These are phyloP conservation scores for Laguncularia racemosa DNA, from an alignment of 345 rosid species.

Conservation along the genomic window DNA sequence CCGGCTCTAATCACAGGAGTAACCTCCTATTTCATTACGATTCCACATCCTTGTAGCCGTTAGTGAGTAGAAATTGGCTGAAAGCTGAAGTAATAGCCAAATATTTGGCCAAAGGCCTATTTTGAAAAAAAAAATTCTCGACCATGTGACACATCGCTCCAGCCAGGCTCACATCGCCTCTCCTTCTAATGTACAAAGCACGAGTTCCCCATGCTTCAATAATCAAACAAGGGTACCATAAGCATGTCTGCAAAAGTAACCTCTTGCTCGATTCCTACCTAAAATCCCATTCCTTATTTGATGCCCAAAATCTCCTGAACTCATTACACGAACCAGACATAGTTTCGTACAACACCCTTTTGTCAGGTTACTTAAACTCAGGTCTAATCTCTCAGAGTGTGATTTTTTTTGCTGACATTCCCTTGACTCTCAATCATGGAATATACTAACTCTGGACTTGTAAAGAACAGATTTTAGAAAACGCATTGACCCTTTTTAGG, in stretches of 20 bases:
- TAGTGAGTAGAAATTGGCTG: too few species aligned
- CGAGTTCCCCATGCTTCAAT: slow-evolving; percentile 5
- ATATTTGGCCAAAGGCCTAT: too few species aligned
- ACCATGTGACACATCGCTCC: too few species aligned
- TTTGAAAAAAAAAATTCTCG: too few species aligned
- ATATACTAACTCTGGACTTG: slow-evolving; percentile 30
- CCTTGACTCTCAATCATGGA: slow-evolving; percentile 34
- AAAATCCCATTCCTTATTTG: slow-evolving; percentile 4
- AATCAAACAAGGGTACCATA: slow-evolving; percentile 2
- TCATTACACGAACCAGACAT: slow-evolving; percentile 3
- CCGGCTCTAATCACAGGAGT: too few species aligned
- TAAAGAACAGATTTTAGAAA: slow-evolving; percentile 14
- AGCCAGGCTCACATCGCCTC: too few species aligned
- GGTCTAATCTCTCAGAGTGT: slow-evolving; percentile 26
- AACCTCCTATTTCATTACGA: too few species aligned
- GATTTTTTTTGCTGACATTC: slow-evolving; percentile 19
- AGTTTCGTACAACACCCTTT: slow-evolving; percentile 34
- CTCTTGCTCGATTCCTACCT: slow-evolving; percentile 7
- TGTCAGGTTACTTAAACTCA: slow-evolving; percentile 26
- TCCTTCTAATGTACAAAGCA: slow-evolving; percentile 8
- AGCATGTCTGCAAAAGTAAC: slow-evolving; percentile 6
- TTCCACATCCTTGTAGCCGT: too few species aligned
- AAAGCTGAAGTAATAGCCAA: too few species aligned
- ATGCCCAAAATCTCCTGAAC: slow-evolving; percentile 2
- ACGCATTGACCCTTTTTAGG: slow-evolving; percentile 26